phyloP scores from a whole-genome alignment of 495 filamentous ascomycete species.

The Cenococcum geophilum region DNA sequence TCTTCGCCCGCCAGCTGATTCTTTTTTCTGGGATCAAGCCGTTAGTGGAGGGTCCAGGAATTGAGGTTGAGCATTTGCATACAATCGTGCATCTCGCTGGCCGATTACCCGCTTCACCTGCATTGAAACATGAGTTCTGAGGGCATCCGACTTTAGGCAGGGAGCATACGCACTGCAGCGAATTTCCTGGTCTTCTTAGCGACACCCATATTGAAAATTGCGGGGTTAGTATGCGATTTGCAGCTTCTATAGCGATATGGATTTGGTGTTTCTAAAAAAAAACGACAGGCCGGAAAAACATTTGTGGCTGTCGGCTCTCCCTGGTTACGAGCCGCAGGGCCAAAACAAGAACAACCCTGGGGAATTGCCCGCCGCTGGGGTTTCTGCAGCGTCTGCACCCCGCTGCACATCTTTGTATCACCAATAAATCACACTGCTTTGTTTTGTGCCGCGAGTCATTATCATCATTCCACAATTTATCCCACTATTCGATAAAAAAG shows the following conservation, averaged over 20 bases:
- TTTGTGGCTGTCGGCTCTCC: too few relatives aligned
- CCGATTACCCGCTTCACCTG: slow-evolving; percentile 47
- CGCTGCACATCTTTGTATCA: too few relatives aligned
- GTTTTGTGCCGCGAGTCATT: too few relatives aligned
- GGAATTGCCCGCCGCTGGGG: too few relatives aligned
- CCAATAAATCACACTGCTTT: too few relatives aligned
- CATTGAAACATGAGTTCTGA: too few relatives aligned
- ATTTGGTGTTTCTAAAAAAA: slow-evolving; percentile 1
- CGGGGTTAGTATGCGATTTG: not conserved
- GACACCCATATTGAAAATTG: slow-evolving; percentile 39
- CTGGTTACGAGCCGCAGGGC: too few relatives aligned
- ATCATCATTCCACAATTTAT: too few relatives aligned
- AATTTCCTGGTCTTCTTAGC: slow-evolving; percentile 48
- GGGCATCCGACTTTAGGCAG: too few relatives aligned
- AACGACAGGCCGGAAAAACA: not conserved
- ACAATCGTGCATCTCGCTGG: slow-evolving; percentile 46
- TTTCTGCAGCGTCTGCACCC: too few relatives aligned
- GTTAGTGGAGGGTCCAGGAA: slow-evolving; percentile 1
- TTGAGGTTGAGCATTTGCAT: slow-evolving; percentile 14
- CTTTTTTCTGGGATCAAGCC: slow-evolving; percentile 40
- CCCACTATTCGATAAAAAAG: not conserved
- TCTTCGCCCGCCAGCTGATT: slow-evolving; percentile 47
- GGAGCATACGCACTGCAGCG: slow-evolving; percentile 18
- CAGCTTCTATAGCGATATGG: slow-evolving; percentile 7
- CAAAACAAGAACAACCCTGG: too few relatives aligned